Evolutionary conservation across 2,329 filamentous ascomycete genomes (phyloP).

Genomic region (Hypoxylon sp.): DNA sequence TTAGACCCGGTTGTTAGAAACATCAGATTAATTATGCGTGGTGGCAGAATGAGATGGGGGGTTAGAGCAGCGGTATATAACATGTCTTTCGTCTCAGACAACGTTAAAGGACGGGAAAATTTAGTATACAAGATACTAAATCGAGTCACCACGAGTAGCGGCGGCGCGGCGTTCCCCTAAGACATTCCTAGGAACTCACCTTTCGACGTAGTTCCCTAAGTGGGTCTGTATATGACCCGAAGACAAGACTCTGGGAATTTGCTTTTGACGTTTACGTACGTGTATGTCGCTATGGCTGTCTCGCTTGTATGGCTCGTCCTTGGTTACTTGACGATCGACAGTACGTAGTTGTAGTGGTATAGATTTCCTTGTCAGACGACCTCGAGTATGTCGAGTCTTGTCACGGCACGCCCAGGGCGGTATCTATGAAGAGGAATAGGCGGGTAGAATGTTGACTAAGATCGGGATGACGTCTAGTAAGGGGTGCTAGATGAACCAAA

Average conservation of each 20-base stretch:
- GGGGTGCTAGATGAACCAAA: slow-evolving; percentile 32
- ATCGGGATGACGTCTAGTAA: slow-evolving; percentile 27
- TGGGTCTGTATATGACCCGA: slow-evolving; percentile 40
- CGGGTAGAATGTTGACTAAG: slow-evolving; percentile 19
- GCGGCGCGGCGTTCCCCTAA: slow-evolving; percentile 31
- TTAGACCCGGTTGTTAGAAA: slow-evolving; percentile 47
- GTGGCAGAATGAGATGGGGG: slow-evolving; percentile 42
- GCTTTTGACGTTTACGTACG: slow-evolving; percentile 22
- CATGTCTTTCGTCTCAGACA: slow-evolving; percentile 16
- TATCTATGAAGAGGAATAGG: slow-evolving; percentile 14
- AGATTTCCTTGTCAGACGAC: slow-evolving; percentile 9
- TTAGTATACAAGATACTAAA: slow-evolving; percentile 30
- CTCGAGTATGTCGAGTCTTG: background rate
- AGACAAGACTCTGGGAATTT: slow-evolving; percentile 17
- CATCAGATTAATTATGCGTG: slow-evolving; percentile 34
- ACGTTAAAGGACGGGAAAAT: slow-evolving; percentile 15
- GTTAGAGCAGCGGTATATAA: slow-evolving; percentile 22
- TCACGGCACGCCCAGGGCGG: slow-evolving; percentile 2
- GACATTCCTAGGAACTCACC: slow-evolving; percentile 39
- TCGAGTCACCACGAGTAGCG: slow-evolving; percentile 35
- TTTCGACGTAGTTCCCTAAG: slow-evolving; percentile 38
- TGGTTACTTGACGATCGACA: slow-evolving; percentile 10
- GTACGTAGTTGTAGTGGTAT: background rate
- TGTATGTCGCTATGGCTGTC: slow-evolving; percentile 27
- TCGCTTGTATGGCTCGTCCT: slow-evolving; percentile 31